Evolutionary conservation across 2,329 filamentous ascomycete species (phyloP), one percentile per base, ranked within the genome.

Genomic region (Trichoderma sp.): DNA sequence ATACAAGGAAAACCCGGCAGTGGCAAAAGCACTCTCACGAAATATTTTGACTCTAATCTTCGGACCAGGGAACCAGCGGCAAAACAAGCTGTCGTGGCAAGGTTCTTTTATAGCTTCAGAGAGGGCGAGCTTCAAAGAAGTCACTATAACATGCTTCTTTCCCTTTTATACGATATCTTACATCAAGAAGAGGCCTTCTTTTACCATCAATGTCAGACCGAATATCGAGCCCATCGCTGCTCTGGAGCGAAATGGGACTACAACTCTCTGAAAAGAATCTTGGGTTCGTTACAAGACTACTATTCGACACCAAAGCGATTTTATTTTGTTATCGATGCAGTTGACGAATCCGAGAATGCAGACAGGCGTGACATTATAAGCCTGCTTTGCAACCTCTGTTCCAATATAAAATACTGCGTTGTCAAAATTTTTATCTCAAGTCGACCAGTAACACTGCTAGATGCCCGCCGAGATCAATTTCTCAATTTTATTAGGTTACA

Each of bases 11-110:
- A 65, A 11, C 62, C 62, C 2, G 62, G 43, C 0, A 65, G 62
- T 24, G 62, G 62, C 39, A 65, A 65, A 21, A 65, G 39, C 6
- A 65, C 62, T 21, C 62, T 65, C 6, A 53, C n/a, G 0, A 65
- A 65, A 18, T 65, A 65, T 32, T 65, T 65, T 15, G 30, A 26
- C 2, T 21, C 9, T 4, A 18, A 65, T 32, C 12, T 65, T 0
- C 15, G 0, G 1, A 21, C 6, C 0, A 14, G 12, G n/a, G 39
- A 65, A 3, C 39, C 28, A 11, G 28, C 28, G 1, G 26, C 62
- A 14, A 15, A 21, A 1, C 0, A 15, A 12, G 26, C 39, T 3
- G 18, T 65, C 8, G 39, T 65, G 3, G 62, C 62, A 24, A 53
- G 15, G 18, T 65, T 53, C 62, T 65, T 65, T 24, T 65, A 65